Evolutionary conservation across 2,329 filamentous ascomycete species (phyloP), one percentile per base, ranked within the genome.

Genomic region (Fusarium hainanense): DNA sequence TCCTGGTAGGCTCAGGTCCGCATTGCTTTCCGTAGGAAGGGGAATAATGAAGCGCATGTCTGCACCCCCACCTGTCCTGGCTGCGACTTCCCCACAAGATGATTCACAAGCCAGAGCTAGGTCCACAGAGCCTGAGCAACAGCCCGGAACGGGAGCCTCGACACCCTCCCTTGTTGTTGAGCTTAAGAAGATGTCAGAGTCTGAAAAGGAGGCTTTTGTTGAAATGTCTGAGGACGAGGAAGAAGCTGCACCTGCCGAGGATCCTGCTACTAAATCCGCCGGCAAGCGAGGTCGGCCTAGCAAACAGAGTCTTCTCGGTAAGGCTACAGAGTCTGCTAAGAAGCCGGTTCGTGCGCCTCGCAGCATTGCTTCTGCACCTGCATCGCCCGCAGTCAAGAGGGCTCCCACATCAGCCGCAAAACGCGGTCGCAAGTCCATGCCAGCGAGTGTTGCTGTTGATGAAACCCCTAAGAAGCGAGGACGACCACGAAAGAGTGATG

Each of bases 401-500:
- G 55, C 54, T 32, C 58, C 63, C 7, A 18, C 52, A 25, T 55
- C 64, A 34, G 58, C 68, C 6, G 46, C 50, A 11, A 70, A 64
- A 21, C 68, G 44, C 7, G 30, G 28, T 4, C 69, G 73, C 18
- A 75, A 74, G 49, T 75, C 73, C 16, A 74, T 75, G 71, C 73
- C 70, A 10, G 73, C 73, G 18, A 57, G 54, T 14, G 34, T 59
- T 21, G 14, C 48, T 12, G 42, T 63, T 2, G 42, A 68, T 12
- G 54, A 66, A 41, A 75, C 73, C 1, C 73, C 73, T 9, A 71
- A 30, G 37, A 75, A 70, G 55, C 63, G 71, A 58, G 73, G 73
- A 18, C 58, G 73, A 69, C 73, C 73, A 7, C 68, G 65, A 21
- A 75, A 75, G 52, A 74, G 65, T 43, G 70, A 74, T 43, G 61